phyloP scores from a whole-genome alignment of 768 basidiomycete genomes.

The Leccinum barrowsii region DNA sequence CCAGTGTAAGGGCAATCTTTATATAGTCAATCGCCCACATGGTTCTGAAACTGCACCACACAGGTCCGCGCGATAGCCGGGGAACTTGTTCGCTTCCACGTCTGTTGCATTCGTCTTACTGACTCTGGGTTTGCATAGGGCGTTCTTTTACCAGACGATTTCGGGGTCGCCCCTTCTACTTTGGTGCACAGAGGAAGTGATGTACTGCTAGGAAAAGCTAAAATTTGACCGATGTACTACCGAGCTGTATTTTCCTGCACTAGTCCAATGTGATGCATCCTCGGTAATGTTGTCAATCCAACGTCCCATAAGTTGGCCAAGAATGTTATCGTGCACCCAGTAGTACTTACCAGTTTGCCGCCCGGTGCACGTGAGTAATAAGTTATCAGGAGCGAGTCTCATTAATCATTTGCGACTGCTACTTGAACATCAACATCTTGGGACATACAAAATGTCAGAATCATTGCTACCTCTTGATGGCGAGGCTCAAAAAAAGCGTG shows the following conservation, averaged over 20 bases:
- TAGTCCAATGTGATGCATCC: not conserved
- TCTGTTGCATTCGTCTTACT: constrained; percentile 7
- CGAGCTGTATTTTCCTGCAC: constrained; percentile 6
- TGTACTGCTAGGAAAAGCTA: constrained; percentile 61
- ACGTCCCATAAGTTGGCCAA: not conserved
- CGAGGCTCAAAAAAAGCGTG: constrained; percentile 78
- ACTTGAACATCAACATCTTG: not conserved
- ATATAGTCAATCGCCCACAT: not conserved
- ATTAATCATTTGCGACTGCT: not conserved
- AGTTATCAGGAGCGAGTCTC: not conserved
- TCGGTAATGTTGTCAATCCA: not conserved
- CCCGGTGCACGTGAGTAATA: constrained; percentile 20
- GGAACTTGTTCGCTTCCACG: constrained; percentile 56
- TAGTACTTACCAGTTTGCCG: not conserved
- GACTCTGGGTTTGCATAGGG: constrained; percentile 40
- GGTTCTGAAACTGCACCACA: constrained; percentile 27
- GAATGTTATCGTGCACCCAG: not conserved
- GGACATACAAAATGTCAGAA: constrained; percentile 29
- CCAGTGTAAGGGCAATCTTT: constrained; percentile 56
- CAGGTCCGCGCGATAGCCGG: constrained; percentile 82
- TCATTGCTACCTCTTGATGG: constrained; percentile 63
- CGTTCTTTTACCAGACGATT: constrained; percentile 66
- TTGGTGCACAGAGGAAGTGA: constrained; percentile 70
- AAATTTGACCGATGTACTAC: constrained; percentile 40
- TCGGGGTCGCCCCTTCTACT: constrained; percentile 86